Base-by-base conservation (phyloP, 768 basidiomycete species). In the Paxillus rubicundulus region DNA sequence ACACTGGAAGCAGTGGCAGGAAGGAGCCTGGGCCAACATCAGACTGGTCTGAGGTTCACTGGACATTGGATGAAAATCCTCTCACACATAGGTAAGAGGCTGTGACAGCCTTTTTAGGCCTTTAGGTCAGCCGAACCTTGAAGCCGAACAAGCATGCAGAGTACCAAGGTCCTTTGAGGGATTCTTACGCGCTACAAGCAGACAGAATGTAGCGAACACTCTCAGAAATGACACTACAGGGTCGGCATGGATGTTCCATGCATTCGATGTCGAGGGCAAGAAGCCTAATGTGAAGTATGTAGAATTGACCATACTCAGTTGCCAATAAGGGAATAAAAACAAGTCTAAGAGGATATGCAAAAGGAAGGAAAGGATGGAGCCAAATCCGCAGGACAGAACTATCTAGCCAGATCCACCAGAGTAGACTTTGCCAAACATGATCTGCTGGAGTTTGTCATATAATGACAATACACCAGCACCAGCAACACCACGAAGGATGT, bases 351-450 rank as follows among this genome's bases (percentile, higher is more conserved):
- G 59, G 62, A 68, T 67, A 67, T 67, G 58, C 52, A 27, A 36
- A 57, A 6, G 56, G 62, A 70, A 68, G 0, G 67, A 69, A 45
- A 53, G 67, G 69, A 69, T 64, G 41, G 69, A 59, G 69, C 67
- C 53, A 42, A 59, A 20, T 58, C 67, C 69, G 51, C 40, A 47
- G 52, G 41, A 43, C 10, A 47, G 47, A 20, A 27, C 32, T 39
- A 24, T 60, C 55, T 59, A 69, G 16, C 69, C 68, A 49, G 55
- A 72, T 86, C 89, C 92, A 79, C 92, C 94, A 61, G 93, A 87
- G 89, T 98, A 98, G 75, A 98, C 95, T 84, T 96, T 97, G 85
- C 95, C 94, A 77, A 98, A 98, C 82, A 95, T 74, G 64, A 92
- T 73, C 72, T 92, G 81, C 74, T 98, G 96, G 68, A 97, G 85